Conservation (phyloP, 345 rosid species). For the Linum lewisii region DNA sequence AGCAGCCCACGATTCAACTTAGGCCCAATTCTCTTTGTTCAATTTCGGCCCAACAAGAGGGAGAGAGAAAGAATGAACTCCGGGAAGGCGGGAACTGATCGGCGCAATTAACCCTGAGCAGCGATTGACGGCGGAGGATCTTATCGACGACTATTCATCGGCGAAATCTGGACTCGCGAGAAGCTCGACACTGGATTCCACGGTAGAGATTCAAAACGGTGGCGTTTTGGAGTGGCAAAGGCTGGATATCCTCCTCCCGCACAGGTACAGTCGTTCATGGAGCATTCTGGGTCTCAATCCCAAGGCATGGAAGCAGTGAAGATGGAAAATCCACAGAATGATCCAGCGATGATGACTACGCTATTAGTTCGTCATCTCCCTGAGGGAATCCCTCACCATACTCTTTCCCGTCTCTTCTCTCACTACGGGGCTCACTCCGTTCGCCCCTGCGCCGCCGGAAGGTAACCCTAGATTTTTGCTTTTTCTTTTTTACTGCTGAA, state of each 20-base stretch:
- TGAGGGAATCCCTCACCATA: constrained; percentile 67
- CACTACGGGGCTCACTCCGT: constrained; percentile 79
- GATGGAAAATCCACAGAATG: constrained; percentile 4
- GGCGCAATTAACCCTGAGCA: too few species aligned
- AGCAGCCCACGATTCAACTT: too few species aligned
- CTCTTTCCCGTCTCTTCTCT: constrained; percentile 59
- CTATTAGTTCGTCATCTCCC: constrained; percentile 74
- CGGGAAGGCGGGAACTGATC: too few species aligned
- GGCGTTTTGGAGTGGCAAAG: constrained; percentile 1
- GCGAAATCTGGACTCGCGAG: too few species aligned
- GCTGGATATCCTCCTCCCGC: constrained; percentile 3
- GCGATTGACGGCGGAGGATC: too few species aligned
- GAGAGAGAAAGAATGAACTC: too few species aligned
- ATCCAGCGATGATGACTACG: constrained; percentile 16
- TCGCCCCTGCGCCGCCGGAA: constrained; percentile 69
- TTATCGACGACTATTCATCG: too few species aligned
- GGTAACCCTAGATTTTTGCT: constrained; percentile 26
- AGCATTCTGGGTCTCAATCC: constrained; percentile 9
- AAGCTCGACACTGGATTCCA: background rate
- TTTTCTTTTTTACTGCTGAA: too few species aligned
- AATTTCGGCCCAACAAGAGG: too few species aligned
- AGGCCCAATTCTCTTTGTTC: too few species aligned
- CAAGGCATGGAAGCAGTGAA: constrained; percentile 13
- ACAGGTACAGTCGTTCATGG: background rate
- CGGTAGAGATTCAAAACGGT: background rate